Evolutionary conservation across 1,139 yeast species (phyloP), one percentile per base, ranked within the genome.

Genomic region (Candida dubliniensis): DNA sequence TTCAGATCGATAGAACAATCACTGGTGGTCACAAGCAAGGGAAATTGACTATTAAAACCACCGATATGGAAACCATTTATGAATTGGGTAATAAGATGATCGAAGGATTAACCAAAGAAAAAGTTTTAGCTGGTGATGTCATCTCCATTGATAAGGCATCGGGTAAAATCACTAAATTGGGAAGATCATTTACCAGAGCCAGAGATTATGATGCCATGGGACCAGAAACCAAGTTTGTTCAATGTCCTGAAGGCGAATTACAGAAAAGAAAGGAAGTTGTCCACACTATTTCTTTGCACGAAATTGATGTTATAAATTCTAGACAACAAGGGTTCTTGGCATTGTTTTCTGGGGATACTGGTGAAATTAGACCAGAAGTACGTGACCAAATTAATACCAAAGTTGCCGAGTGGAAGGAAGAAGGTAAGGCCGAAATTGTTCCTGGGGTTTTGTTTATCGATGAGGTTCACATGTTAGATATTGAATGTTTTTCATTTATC

Each of bases 191-290:
- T 66, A 84, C 98, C 9, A 80, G 99, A 56, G 95, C 98, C 4
- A 79, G 99, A 61, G 99, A 95, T 67, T 95, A 93, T 66, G 99
- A 95, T 67, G 99, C 99, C 34, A 93, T 93, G 97, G 98, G 99
- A 6, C 96, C 97, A 38, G 98, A 95, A 58, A 90, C 97, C 34
- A 90, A 89, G 66, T 95, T 93, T 66, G 96, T 95, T 41, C 97
- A 93, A 66, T 89, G 97, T 64, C 99, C 99, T 30, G 98, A 93
- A 66, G 99, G 99, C 41, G 99, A 95, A 73, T 77, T 95, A 60
- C 99, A 95, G 69, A 87, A 88, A 60, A 82, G 98, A 58, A 89
- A 88, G 61, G 96, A 91, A 61, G 96, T 90, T 12, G 96, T 90
- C 14, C 99, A 95, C 68, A 91, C 96, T 0, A 97, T 95, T 9